Conservation (phyloP, 192 early-diverging fungal genomes). For the Gorgonomyces haynaldii region DNA sequence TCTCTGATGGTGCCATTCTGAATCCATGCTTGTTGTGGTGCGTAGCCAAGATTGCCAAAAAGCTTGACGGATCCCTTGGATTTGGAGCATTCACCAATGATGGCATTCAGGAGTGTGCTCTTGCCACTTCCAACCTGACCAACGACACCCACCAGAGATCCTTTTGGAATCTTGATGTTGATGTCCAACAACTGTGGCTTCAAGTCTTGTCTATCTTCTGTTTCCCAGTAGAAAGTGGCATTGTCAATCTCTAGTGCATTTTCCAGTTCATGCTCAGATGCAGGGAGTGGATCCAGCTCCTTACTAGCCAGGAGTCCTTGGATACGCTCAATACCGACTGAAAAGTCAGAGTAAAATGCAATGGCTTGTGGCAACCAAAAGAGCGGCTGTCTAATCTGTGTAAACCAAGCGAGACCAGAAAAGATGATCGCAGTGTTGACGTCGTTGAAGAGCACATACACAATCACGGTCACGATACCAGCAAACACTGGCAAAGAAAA, state of each 20-base stretch:
- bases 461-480: constrained; percentile 13
- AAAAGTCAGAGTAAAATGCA: constrained; percentile 6
- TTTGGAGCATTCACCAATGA: constrained; percentile 63
- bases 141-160: constrained; percentile 55
- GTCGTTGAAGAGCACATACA: constrained; percentile 21
- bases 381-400: constrained; percentile 17
- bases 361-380: constrained; percentile 15
- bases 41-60: constrained; percentile 54
- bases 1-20: constrained; percentile 69
- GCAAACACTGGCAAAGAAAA: neutral
- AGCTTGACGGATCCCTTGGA: constrained; percentile 35
- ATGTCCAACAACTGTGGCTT: neutral
- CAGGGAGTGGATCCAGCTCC: constrained; percentile 27
- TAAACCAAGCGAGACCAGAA: constrained; percentile 31
- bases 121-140: constrained; percentile 70
- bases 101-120: constrained; percentile 56
- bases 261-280: neutral
- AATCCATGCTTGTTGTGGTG: constrained; percentile 74
- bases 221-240: constrained; percentile 48
- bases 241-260: constrained; percentile 37
- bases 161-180: constrained; percentile 15
- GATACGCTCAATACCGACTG: constrained; percentile 18
- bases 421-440: constrained; percentile 27
- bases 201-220: neutral
- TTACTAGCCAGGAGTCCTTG: constrained; percentile 22